Evolutionary conservation across 257 asterid genomes (phyloP).

Genomic region (Sherardia arvensis): DNA sequence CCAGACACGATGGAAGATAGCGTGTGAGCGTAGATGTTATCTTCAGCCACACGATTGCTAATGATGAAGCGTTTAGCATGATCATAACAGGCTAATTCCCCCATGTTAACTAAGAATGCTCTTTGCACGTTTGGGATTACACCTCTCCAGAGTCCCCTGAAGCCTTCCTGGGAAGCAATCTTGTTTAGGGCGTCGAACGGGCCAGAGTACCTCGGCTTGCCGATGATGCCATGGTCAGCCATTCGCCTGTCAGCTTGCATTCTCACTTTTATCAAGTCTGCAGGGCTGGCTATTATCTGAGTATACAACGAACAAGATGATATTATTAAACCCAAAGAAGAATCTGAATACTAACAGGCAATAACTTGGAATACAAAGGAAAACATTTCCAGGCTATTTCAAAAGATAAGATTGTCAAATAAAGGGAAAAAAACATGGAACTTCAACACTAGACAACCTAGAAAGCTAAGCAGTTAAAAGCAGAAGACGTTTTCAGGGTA

Average conservation of each 20-base stretch:
- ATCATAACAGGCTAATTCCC: conserved; percentile 83
- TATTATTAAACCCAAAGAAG: neutral
- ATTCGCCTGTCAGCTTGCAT: conserved; percentile 72
- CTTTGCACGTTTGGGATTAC: conserved; percentile 67
- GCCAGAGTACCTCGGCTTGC: conserved; percentile 47
- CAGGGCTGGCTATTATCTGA: conserved; percentile 88
- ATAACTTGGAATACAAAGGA: neutral
- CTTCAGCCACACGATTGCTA: conserved; percentile 40
- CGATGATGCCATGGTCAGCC: conserved; percentile 31
- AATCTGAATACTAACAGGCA: neutral
- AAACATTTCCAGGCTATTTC: neutral
- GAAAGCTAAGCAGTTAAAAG: neutral
- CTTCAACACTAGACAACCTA: neutral
- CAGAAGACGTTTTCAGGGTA: too few species aligned
- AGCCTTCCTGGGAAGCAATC: conserved; percentile 50
- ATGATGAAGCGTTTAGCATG: conserved; percentile 63
- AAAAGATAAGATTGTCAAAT: too few species aligned
- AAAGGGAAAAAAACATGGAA: too few species aligned
- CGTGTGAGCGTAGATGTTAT: conserved; percentile 71
- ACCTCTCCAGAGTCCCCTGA: conserved; percentile 76
- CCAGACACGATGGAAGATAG: conserved; percentile 73
- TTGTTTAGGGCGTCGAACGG: conserved; percentile 58
- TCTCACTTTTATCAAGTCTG: conserved; percentile 85
- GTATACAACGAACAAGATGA: conserved; percentile 13
- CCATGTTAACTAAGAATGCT: conserved; percentile 88